Percentiles rank a stretch among this genome's conserved stretches.
Conservation (phyloP, 1,284 basidiomycete genomes). For the Chalciporus sp. region DNA sequence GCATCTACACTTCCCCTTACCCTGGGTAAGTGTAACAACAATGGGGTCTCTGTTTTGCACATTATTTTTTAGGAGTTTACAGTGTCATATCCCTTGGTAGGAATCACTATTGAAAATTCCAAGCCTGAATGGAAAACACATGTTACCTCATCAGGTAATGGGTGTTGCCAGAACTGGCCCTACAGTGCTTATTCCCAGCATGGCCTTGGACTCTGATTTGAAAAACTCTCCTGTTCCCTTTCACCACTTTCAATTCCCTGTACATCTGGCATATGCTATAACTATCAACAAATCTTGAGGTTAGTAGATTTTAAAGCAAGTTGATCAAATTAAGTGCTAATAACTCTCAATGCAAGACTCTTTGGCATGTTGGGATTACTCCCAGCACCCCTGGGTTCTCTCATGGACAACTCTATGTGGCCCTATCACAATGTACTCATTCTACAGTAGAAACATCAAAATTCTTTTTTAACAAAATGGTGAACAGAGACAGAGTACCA, state of each 20-base stretch:
- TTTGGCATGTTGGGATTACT: constrained; percentile 9
- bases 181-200: constrained; percentile 37
- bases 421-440: constrained; percentile 8
- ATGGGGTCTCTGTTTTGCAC: no score
- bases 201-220: constrained; percentile 3
- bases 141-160: no score
- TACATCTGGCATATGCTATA: constrained; percentile 38
- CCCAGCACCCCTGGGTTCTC: constrained; percentile 8
- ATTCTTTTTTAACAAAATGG: neutral
- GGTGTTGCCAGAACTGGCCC: no score
- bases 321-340: no score
- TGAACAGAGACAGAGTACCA: no score
- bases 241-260: constrained; percentile 32
- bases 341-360: constrained; percentile 20
- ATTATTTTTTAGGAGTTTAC: no score
- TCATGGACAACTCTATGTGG: constrained; percentile 17
- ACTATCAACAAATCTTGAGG: constrained; percentile 44
- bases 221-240: constrained; percentile 3
- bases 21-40: no score
- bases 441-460: constrained; percentile 7
- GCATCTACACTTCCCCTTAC: no score
- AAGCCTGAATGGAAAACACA: no score
- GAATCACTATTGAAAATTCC: no score
- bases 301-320: no score
- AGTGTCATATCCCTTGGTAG: no score